Evolutionary conservation across 2,329 filamentous ascomycete species (phyloP), one percentile per base, ranked within the genome.

Genomic region (Botrytis fabae): DNA sequence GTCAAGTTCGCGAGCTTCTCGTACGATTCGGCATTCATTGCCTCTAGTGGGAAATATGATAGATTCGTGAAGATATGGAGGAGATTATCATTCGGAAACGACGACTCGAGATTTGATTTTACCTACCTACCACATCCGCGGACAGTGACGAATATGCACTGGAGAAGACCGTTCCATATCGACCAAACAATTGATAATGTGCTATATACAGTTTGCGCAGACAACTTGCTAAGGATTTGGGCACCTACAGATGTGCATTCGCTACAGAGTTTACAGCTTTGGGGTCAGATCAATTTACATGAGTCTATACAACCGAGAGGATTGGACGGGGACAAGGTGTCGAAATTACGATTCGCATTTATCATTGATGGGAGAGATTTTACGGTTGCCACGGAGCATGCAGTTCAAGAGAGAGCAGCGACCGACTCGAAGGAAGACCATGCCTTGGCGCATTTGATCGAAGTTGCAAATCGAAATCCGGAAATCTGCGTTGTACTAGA

Each of bases 41-140:
- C 94, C 28, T 95, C 93, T 1, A 88, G 92, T 20, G 92, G 94
- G 60, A 85, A 86, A 68, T 89, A 93, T 80, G 96, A 98, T 81
- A 88, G 91, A 69, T 84, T 98, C 32, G 90, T 97, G 77, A 98
- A 99, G 83, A 88, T 98, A 78, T 99, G 97, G 96, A 90, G 94
- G 75, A 89, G 95, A 70, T 85, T 97, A 38, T 92, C 92, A 14
- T 98, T 95, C 80, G 94, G 94, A 22, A 88, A 90, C 0, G 91
- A 94, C 73, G 92, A 97, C 77, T 92, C 94, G 57, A 88, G 92
- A 73, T 98, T 98, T 82, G 95, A 98, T 78, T 91, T 97, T 78
- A 91, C 91, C 42, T 98, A 98, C 82, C 89, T 99, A 2, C 86
- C 90, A n/a, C 96, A 99, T 81, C 93, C 94, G 1, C 86, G 88